Percentiles rank a stretch among this genome's conserved stretches.
phyloP scores from a whole-genome alignment of 495 filamentous ascomycete genomes.

The Lasiosphaeria ovina region DNA sequence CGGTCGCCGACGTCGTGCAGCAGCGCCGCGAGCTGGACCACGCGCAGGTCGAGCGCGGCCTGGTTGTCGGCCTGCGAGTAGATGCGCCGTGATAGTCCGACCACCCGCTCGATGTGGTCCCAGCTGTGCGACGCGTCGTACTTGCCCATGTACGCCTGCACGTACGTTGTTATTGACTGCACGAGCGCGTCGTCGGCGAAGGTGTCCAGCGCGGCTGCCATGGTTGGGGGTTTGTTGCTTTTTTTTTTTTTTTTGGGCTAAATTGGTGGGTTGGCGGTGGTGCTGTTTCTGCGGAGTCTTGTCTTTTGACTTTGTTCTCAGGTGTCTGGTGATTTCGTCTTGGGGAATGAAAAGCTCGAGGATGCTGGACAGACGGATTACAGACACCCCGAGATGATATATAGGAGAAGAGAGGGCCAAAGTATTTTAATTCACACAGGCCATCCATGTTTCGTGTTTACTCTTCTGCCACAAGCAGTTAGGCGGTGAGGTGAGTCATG shows the following conservation, averaged over 20 bases:
- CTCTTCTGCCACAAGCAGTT: no score
- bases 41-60: constrained; percentile 45
- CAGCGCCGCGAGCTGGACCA: constrained; percentile 70
- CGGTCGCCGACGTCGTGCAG: constrained; percentile 86
- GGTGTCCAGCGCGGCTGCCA: constrained; percentile 25
- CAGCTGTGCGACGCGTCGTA: constrained; percentile 88
- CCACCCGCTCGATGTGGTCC: constrained; percentile 76
- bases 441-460: no score
- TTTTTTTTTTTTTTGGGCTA: constrained; percentile 3
- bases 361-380: no score
- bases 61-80: constrained; percentile 51
- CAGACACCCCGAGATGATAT: no score
- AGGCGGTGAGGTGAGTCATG: no score
- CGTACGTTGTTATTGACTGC: constrained; percentile 53
- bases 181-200: constrained; percentile 43
- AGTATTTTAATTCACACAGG: no score
- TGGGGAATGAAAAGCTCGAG: no score
- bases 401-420: no score
- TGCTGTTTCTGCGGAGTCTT: not conserved
- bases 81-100: constrained; percentile 61
- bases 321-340: no score
- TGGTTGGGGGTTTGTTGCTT: constrained; percentile 9
- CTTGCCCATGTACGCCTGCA: constrained; percentile 69
- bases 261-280: not conserved
- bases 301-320: no score